phyloP scores from a whole-genome alignment of 1,284 basidiomycete species.

The Pseudozyma sp. region DNA sequence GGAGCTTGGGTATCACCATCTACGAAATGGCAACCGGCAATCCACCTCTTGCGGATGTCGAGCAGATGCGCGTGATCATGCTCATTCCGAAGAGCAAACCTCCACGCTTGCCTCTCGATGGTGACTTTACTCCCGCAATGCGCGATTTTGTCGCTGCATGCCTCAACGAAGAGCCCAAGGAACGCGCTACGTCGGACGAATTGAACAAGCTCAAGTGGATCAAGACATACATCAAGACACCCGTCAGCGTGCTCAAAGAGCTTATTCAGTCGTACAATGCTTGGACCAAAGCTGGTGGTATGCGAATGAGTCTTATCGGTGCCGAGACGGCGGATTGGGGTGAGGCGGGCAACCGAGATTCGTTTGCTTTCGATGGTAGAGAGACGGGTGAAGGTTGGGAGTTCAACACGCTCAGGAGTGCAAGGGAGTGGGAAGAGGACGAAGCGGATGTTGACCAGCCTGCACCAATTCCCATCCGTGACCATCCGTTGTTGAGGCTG shows the following conservation, averaged over 20 bases:
- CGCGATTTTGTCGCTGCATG: constrained; percentile 88
- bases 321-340: constrained; percentile 53
- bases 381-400: constrained; percentile 60
- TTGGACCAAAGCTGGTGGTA: constrained; percentile 84
- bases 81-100: constrained; percentile 89
- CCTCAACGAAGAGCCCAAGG: constrained; percentile 81
- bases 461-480: constrained; percentile 41
- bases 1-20: constrained; percentile 57
- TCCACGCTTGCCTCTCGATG: constrained; percentile 81
- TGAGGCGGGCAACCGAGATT: constrained; percentile 52
- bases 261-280: constrained; percentile 80
- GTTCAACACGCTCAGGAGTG: constrained; percentile 44
- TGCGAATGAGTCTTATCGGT: constrained; percentile 78
- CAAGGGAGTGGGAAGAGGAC: constrained; percentile 37
- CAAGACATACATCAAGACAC: constrained; percentile 78
- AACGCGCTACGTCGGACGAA: constrained; percentile 91
- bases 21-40: constrained; percentile 60
- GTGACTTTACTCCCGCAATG: constrained; percentile 82
- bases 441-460: constrained; percentile 26
- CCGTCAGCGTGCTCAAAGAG: constrained; percentile 78
- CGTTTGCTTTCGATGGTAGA: constrained; percentile 55
- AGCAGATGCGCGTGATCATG: constrained; percentile 88
- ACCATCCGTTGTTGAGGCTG: constrained; percentile 56
- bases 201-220: constrained; percentile 93
- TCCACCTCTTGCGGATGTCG: constrained; percentile 68